Evolutionary conservation across 2,329 filamentous ascomycete species (phyloP).

Genomic region (Ploettnerulaceae sp.): DNA sequence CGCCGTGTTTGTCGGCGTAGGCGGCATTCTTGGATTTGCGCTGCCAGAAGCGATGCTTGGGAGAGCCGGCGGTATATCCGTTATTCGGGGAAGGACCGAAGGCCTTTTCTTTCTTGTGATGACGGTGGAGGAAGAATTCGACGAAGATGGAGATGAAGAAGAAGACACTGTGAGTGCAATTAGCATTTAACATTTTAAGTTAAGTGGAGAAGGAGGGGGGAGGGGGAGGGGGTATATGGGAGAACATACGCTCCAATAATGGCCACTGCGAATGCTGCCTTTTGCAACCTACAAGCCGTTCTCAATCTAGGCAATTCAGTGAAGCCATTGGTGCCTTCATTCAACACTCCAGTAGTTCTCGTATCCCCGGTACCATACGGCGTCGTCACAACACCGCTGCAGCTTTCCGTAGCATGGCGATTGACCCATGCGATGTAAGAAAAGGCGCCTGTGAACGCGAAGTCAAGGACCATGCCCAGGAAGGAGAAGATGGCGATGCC

Average conservation of each 20-base stretch:
- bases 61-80: conserved; percentile 60
- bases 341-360: conserved; percentile 42
- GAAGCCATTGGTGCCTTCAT: conserved; percentile 43
- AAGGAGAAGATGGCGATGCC: conserved; percentile 69
- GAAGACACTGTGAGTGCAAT: conserved; percentile 51
- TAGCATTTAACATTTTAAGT: background rate
- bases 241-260: conserved; percentile 68
- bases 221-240: background rate
- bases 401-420: conserved; percentile 61
- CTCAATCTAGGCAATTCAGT: conserved; percentile 38
- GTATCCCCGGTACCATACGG: conserved; percentile 63
- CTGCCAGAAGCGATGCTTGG: conserved; percentile 36
- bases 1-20: conserved; percentile 26
- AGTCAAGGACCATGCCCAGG: conserved; percentile 69
- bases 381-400: conserved; percentile 59
- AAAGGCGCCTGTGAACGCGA: conserved; percentile 71
- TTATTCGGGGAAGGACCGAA: conserved; percentile 62
- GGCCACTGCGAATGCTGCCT: conserved; percentile 69
- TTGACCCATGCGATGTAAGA: conserved; percentile 77
- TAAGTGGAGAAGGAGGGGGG: background rate
- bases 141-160: conserved; percentile 68
- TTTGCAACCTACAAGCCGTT: conserved; percentile 72
- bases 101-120: conserved; percentile 70
- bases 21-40: conserved; percentile 24
- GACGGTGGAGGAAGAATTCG: conserved; percentile 62